Evolutionary conservation across 2,329 filamentous ascomycete genomes (phyloP), one percentile per base, ranked within the genome.

Genomic region (Cadophora luteo-olivacea): DNA sequence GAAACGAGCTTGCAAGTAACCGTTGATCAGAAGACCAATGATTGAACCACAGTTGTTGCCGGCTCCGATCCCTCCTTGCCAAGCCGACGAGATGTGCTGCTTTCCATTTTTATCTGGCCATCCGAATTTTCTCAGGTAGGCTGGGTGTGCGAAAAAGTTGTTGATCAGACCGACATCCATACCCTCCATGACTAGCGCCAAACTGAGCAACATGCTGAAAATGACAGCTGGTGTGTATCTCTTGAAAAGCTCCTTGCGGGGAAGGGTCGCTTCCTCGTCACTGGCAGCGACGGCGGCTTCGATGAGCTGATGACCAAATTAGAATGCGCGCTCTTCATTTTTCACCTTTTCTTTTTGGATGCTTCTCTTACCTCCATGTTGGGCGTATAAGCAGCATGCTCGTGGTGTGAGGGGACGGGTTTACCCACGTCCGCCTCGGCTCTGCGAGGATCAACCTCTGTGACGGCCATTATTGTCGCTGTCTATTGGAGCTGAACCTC

Each of bases 21-120:
- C 75, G 36, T 76, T 77, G 61, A 78, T 67, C 9, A 78, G 55
- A 19, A 79, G 69, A 29, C 77, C 77, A 36, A 69, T 33, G 77
- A 70, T 69, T 76, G 72, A 54, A 72, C 76, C 38, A 69, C 70
- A 72, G 55, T 74, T 70, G 29, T 63, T 68, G 8, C 25, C 61
- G 11, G 41, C 48, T 33, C 61, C 48, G 24, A 64, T 64, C 16
- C 45, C 61, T 51, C 45, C 41, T 48, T 64, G 61, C 61, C 61
- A 64, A 5, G 61, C 41, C 4, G 61, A 38, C 0, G 61, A 54
- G 7, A 64, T 38, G 9, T 61, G 29, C 6, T 16, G 19, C 7
- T 54, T 36, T 2, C 61, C 61, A 1, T 64, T 38, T 16, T 9
- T 24, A n/a, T 64, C 61, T 12, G 61, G 61, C 61, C 48, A 54